These are phyloP conservation scores for Penicillium sp. DNA, from an alignment of 2,329 filamentous ascomycete genomes.

Conservation along the genomic window DNA sequence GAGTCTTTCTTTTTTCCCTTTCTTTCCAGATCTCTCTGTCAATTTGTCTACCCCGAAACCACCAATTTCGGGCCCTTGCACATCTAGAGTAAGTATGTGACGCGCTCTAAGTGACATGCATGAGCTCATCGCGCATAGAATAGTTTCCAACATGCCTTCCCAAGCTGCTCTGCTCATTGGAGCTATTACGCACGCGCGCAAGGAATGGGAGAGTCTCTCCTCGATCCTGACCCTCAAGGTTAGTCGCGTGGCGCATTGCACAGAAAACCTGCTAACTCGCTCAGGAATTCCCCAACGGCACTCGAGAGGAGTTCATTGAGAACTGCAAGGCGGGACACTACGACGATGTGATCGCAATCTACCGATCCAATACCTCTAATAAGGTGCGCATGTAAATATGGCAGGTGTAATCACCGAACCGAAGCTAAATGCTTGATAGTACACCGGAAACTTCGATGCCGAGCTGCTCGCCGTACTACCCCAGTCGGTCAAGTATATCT, in stretches of 20 bases:
- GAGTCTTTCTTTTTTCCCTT: background rate
- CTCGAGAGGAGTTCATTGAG: conserved; percentile 56
- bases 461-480: conserved; percentile 50
- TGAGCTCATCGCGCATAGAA: conserved; percentile 13
- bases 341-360: conserved; percentile 57
- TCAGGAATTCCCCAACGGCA: conserved; percentile 54
- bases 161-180: conserved; percentile 48
- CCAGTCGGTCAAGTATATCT: conserved; percentile 49
- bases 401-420: background rate
- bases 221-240: conserved; percentile 45
- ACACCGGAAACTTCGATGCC: conserved; percentile 50
- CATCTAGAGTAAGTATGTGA: background rate
- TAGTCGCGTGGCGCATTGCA: background rate
- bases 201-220: conserved; percentile 45
- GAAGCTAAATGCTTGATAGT: conserved; percentile 18
- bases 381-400: conserved; percentile 30
- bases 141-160: conserved; percentile 33
- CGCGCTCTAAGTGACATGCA: background rate
- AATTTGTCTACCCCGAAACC: background rate
- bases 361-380: conserved; percentile 59
- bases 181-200: conserved; percentile 42
- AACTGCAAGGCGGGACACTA: conserved; percentile 57
- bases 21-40: background rate
- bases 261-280: background rate
- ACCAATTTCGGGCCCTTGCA: background rate